Conservation (phyloP, 176 grass and related monocot species). For the Urochloa ruziziensis region DNA sequence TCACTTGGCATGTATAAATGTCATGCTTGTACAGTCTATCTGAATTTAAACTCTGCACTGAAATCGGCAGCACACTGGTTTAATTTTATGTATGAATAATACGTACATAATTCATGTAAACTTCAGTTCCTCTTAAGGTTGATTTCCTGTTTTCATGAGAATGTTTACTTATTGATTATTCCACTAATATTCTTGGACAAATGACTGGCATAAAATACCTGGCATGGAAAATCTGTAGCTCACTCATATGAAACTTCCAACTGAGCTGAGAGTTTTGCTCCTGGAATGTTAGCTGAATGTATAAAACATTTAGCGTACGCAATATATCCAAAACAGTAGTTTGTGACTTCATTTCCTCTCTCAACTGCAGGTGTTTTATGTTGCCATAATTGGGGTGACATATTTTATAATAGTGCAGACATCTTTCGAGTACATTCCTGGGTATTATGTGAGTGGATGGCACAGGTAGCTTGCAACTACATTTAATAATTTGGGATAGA, state of each 20-base stretch:
- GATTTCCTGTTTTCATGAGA: not conserved
- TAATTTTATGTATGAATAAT: not conserved
- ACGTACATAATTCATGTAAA: not conserved
- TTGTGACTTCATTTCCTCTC: conserved; percentile 12
- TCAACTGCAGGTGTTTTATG: conserved; percentile 79
- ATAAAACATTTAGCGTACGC: not conserved
- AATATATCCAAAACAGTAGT: not conserved
- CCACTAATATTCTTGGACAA: not conserved
- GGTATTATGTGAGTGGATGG: conserved; percentile 82
- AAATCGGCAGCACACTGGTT: not conserved
- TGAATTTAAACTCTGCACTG: not conserved
- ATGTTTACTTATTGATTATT: not conserved
- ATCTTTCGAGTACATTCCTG: conserved; percentile 94
- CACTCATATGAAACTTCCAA: conserved; percentile 12
- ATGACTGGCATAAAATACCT: conserved; percentile 7
- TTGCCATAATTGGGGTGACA: conserved; percentile 76
- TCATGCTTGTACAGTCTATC: not conserved
- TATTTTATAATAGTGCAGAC: conserved; percentile 86
- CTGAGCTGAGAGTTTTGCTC: not conserved
- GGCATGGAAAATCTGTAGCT: not conserved
- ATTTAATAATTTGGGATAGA: conserved; percentile 11
- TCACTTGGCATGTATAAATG: not conserved
- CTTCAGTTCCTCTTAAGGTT: not conserved
- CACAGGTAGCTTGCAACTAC: conserved; percentile 70
- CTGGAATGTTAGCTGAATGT: conserved; percentile 3